Evolutionary conservation across 2,329 filamentous ascomycete species (phyloP), one percentile per base, ranked within the genome.

Genomic region (Trichothecium sympodiale): DNA sequence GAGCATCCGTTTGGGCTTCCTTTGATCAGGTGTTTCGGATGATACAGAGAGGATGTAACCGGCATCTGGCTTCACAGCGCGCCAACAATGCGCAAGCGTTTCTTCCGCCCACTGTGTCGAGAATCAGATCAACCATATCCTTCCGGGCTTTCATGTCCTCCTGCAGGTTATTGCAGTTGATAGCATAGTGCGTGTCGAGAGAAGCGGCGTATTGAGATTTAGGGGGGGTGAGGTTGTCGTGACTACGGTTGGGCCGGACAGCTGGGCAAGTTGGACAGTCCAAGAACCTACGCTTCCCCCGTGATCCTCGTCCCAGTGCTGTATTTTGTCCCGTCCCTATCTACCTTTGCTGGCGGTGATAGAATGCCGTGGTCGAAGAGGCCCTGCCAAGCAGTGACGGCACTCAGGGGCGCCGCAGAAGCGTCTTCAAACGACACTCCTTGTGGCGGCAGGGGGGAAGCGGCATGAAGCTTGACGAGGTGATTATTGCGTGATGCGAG

Each of bases 311-410:
- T n/a, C n/a, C n/a, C n/a, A n/a, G n/a, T n/a, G n/a, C n/a, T n/a
- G n/a, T n/a, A n/a, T n/a, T n/a, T n/a, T n/a, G n/a, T n/a, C n/a
- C n/a, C n/a, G n/a, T n/a, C 17, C 14, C n/a, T 17, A 4, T 32
- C 17, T 13, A 15, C 31, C 31, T 32, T 17, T 17, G 14, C n/a
- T 3, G 16, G 14, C 6, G 18, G n/a, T 10, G 18, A 14, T 23
- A 62, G 41, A 4, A 33, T 41, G 1, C 55, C 55, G n/a, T 59
- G 53, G 4, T 46, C 35, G 38, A 65, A 66, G 15, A 63, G 38
- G 6, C 48, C 52, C 43, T 64, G 61, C 38, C 51, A 60, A 4
- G 59, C 61, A 1, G 61, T 64, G 17, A 63, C 42, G 12, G 61
- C 57, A 37, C 54, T 59, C 15, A 64, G 46, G 3, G 61, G 61